A percentile compares a stretch with the other conserved stretches of the same genome.
phyloP scores from a whole-genome alignment of 1,284 basidiomycete species.

The Neonothopanus nambi region DNA sequence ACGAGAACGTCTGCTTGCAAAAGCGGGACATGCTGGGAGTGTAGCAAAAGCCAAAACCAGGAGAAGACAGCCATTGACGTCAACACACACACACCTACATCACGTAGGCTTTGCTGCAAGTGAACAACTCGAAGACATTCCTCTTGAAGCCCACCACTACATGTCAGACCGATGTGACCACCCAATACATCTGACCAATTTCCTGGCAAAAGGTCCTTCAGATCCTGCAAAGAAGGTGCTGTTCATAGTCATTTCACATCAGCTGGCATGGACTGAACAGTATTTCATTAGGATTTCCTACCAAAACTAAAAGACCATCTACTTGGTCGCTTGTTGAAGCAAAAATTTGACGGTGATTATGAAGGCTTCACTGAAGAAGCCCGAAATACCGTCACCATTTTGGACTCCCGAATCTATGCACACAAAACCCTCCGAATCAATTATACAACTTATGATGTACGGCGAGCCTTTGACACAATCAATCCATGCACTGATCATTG shows the following conservation, averaged over 20 bases:
- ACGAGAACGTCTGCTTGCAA: neutral
- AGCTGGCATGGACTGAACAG: too few species aligned
- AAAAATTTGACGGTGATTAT: slow-evolving; percentile 27
- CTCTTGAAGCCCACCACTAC: neutral
- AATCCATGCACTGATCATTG: slow-evolving; percentile 18
- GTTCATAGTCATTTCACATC: too few species aligned
- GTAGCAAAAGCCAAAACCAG: neutral
- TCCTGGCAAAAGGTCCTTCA: neutral
- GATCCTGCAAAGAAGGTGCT: slow-evolving; percentile 6
- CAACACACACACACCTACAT: neutral
- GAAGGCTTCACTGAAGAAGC: slow-evolving; percentile 25
- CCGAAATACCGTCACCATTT: slow-evolving; percentile 18
- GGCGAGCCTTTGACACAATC: slow-evolving; percentile 24
- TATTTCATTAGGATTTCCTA: slow-evolving; percentile 23
- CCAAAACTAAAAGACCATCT: slow-evolving; percentile 31
- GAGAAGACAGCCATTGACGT: neutral
- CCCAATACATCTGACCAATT: neutral
- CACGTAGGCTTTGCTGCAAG: slow-evolving; percentile 1
- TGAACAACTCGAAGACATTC: neutral
- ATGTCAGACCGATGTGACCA: neutral
- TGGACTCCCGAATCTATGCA: slow-evolving; percentile 18
- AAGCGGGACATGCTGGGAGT: neutral
- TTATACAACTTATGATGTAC: slow-evolving; percentile 31
- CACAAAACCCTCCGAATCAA: slow-evolving; percentile 25
- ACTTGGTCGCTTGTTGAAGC: slow-evolving; percentile 22